Conservation (phyloP, 1,284 basidiomycete species). For the Puccinia horiana region DNA sequence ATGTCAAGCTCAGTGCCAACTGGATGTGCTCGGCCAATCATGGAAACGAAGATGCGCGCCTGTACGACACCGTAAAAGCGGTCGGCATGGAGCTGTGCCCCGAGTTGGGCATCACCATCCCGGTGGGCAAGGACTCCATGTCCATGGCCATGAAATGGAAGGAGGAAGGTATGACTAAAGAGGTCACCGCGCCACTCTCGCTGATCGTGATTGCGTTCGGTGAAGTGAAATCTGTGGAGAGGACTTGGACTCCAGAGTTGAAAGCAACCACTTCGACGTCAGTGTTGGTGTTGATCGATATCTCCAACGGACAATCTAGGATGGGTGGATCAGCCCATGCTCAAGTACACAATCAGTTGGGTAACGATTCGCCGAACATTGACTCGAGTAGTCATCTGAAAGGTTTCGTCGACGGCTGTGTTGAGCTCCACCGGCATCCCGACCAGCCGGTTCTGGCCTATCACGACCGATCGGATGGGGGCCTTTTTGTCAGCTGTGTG, state of each 20-base stretch:
- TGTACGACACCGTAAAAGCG: conserved; percentile 91
- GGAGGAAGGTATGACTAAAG: conserved; percentile 62
- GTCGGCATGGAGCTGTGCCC: conserved; percentile 94
- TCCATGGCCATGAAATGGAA: conserved; percentile 98
- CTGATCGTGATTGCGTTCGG: conserved; percentile 94
- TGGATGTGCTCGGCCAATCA: conserved; percentile 98
- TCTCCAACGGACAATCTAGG: conserved; percentile 78
- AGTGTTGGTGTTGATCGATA: conserved; percentile 82
- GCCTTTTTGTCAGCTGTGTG: conserved; percentile 80
- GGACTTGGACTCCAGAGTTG: conserved; percentile 92
- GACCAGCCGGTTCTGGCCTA: conserved; percentile 78
- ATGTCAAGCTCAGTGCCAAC: conserved; percentile 92
- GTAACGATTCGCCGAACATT: conserved; percentile 83
- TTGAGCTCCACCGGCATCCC: conserved; percentile 66
- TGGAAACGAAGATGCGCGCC: conserved; percentile 81
- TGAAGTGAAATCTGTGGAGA: conserved; percentile 73
- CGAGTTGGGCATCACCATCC: conserved; percentile 87
- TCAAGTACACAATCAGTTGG: conserved; percentile 92
- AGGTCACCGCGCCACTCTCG: conserved; percentile 87
- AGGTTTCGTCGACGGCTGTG: conserved; percentile 77
- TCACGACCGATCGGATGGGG: conserved; percentile 99
- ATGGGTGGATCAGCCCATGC: conserved; percentile 92
- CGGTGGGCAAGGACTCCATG: conserved; percentile 99
- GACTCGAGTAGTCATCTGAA: conserved; percentile 74
- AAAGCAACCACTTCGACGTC: conserved; percentile 61